Base-by-base conservation (phyloP, 1,284 basidiomycete species). In the Pulchroboletus neoregius region DNA sequence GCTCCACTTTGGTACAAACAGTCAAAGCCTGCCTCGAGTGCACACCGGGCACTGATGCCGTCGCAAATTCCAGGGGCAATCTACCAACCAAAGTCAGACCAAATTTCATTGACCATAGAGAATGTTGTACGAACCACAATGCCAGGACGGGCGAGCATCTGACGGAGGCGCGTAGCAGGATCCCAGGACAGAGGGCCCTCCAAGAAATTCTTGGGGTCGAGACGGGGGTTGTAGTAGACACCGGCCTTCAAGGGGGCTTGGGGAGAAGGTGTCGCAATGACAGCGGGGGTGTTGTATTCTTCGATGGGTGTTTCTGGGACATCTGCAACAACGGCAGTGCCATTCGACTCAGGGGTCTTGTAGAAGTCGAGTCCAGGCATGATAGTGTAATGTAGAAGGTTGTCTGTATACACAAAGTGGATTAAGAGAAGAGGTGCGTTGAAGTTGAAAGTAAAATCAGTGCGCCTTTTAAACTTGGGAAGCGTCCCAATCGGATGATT, bases 1-100 rank as follows among this genome's bases (percentile, higher is more conserved):
- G 87, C 86, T 36, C 87, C 87, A 57, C 81, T 87, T 63, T 87
- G 84, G 62, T 89, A 90, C 43, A 88, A 52, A 53, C 85, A 88
- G 24, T 78, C 72, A 59, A 89, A 88, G 36, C 86, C 87, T 35
- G 84, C 81, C 65, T 88, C 84, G 10, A 90, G 68, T 6, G 87
- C 87, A 53, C 84, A 84, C 20, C 87, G 76, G 5, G 87, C 86
- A 55, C 82, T 85, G 63, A 90, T 88, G 43, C 87, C 87, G 53
- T 90, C 87, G 56, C 84, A 90, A 35, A 90, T 86, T 45, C 87
- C 87, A 6, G 86, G 86, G 2, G 84, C 84, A 56, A 84, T 68
- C 82, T 84, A 33, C 5, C 6, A 15, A 44, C 34, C 34, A 5
- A 11, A 20, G 32, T 42, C 34, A 43, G 43, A 18, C 16, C 24